A percentile compares a stretch with the other conserved stretches of the same genome.
phyloP scores from a whole-genome alignment of 2,329 filamentous ascomycete species.

The Plectosphaerella sp. region DNA sequence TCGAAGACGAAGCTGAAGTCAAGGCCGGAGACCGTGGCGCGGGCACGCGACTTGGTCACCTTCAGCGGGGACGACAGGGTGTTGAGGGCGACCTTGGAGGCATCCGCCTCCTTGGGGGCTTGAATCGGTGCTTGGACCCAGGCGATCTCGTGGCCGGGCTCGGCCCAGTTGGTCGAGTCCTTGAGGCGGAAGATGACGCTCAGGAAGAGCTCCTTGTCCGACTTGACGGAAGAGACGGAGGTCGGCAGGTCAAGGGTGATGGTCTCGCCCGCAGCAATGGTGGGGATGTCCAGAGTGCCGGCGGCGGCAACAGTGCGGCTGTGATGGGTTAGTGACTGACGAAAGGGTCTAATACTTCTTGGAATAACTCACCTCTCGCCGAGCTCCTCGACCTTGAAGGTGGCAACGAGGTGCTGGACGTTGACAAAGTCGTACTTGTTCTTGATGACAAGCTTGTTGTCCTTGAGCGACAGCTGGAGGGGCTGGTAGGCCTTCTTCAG shows the following conservation, averaged over 20 bases:
- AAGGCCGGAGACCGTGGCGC: constrained; percentile 20
- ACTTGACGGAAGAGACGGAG: constrained; percentile 18
- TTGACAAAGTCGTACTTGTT: constrained; percentile 42
- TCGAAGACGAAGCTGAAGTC: constrained; percentile 40
- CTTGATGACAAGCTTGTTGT: constrained; percentile 31
- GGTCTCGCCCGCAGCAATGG: constrained; percentile 31
- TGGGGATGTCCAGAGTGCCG: constrained; percentile 34
- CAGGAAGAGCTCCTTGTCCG: constrained; percentile 36
- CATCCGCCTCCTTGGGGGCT: constrained; percentile 15
- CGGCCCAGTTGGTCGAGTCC: constrained; percentile 43
- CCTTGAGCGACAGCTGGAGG: constrained; percentile 34
- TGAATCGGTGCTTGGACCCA: constrained; percentile 45
- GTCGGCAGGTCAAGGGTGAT: constrained; percentile 26
- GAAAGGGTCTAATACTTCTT: background rate
- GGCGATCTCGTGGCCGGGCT: constrained; percentile 48
- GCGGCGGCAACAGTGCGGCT: constrained; percentile 22
- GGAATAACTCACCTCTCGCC: constrained; percentile 29
- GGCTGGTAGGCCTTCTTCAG: constrained; percentile 56
- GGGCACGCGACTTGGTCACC: constrained; percentile 17
- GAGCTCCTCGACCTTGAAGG: constrained; percentile 39
- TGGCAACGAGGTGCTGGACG: constrained; percentile 35
- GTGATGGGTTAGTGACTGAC: background rate
- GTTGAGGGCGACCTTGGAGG: constrained; percentile 7
- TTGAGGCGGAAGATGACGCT: constrained; percentile 39
- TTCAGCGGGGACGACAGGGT: constrained; percentile 14